Evolutionary conservation across 306 rosid genomes (phyloP), one percentile per base, ranked within the genome.

Genomic region (Begonia masoniana): DNA sequence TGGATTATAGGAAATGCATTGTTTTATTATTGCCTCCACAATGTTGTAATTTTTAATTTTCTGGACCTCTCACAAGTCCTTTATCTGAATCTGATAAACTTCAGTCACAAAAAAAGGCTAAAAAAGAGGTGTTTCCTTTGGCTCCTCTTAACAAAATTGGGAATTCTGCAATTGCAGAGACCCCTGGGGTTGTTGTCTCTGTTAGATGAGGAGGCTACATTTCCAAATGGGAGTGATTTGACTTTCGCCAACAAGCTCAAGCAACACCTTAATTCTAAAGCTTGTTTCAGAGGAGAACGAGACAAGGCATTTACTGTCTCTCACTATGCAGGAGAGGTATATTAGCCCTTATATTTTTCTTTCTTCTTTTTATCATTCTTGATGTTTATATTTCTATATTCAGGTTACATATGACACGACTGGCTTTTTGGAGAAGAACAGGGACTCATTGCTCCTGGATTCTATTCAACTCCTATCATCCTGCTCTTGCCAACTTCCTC

Each of bases 321-420:
- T 72, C 99, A 92, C 68, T 92, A 92, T 76, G 99, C 99, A 4
- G 99, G 99, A 75, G 99, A 92, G 99, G 99, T 91, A 91, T 57
- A 91, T 57, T 71, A 21, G 24, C 24, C 24, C 24, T 0, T 21
- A 1, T 21, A 21, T 21, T 21, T 21, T 21, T 21, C 24, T 21
- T 21, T 21, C 24, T 21, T 21, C 24, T 21, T 21, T 21, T 21
- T 21, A 21, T 21, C 24, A 21, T 21, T 21, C 24, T 21, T 21
- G 24, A 21, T 21, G 24, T 21, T 21, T 21, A 21, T 21, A 21
- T 71, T 62, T 21, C 2, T 21, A 21, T 21, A 21, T 71, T 62
- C 86, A 91, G 99, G 99, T 92, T 62, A 73, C 78, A 6, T 92
- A 92, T 64, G 96, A 86, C 76, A 92, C 96, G 54, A 75, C 84